Base-by-base conservation (phyloP, 208 protist genomes). In the Acanthamoeba healyi region DNA sequence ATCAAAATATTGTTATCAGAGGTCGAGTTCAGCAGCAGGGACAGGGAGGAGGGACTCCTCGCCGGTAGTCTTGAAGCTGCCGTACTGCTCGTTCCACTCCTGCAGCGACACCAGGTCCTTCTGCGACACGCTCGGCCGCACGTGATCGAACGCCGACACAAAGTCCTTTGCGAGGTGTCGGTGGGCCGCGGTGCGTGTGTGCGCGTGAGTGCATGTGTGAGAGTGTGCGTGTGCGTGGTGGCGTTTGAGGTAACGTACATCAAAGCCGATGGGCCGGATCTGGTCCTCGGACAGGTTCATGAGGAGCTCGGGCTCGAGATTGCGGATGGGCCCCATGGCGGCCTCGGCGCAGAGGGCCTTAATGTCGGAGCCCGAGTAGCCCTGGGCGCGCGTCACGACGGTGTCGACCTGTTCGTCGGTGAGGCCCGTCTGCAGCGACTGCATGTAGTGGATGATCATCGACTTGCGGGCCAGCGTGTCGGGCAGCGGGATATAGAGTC, bases 401-500 rank as follows among this genome's bases (percentile, higher is more conserved):
- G 32, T 40, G 61, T 96, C 79, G 22, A 34, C 77, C 46, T 96
- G 65, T 29, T 94, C 51, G 1, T 29, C 12, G 10, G 98, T 70
- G 44, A 98, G 88, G 32, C 90, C 67, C n/a, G 54, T 42, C 46
- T 86, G 77, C 34, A 86, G 46, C 24, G 77, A 42, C 7, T 40
- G 77, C 44, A 86, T 58, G 77, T 86, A 86, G 77, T 86, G 77
- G n/a, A 86, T 40, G 15, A 98, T 67, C 4, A 98, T 86, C 14
- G 58, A 12, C 9, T 67, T 70, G 15, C 98, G 51, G n/a, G 97
- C 97, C 14, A 51, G 58, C 7, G 79, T 38, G 56, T 99, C 96
- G 22, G 99, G 99, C 32, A 99, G 93, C 9, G 98, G 98, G 42
- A 99, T 98, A 95, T 99, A 99, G 29, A 99, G 97, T 32, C 98